These are phyloP conservation scores for Leavenworthia alabamica DNA, from an alignment of 345 rosid species.

Conservation along the genomic window DNA sequence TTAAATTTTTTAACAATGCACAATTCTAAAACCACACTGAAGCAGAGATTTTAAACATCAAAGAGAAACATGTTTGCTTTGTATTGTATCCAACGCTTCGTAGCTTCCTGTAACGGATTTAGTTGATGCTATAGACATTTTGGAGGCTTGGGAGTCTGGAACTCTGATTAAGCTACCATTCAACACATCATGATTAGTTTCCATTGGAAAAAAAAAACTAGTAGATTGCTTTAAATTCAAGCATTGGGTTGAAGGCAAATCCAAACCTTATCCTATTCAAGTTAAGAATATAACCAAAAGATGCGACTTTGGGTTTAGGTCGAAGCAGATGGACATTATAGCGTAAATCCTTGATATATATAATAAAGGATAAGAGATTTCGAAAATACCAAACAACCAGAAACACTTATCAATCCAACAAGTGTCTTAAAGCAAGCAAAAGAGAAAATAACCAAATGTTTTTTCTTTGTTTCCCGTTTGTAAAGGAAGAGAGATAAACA, in stretches of 20 bases:
- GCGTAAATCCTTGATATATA: neutral
- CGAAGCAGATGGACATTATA: neutral
- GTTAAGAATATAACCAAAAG: neutral
- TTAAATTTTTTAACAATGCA: neutral
- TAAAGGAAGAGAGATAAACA: neutral
- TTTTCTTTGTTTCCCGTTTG: neutral
- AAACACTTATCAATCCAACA: slow-evolving; percentile 4
- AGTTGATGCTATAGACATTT: neutral
- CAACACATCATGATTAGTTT: no score
- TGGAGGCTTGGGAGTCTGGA: neutral
- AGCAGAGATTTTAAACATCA: neutral
- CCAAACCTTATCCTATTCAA: neutral
- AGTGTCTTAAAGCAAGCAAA: slow-evolving; percentile 3
- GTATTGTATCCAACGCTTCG: no score
- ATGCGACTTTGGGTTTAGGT: neutral
- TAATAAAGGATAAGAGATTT: neutral
- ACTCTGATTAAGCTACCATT: neutral
- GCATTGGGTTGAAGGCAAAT: no score
- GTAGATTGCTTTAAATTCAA: neutral
- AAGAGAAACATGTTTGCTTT: neutral
- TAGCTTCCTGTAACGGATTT: neutral
- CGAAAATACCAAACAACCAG: neutral
- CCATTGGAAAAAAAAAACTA: neutral
- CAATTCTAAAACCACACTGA: no score
- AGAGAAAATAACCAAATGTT: neutral